phyloP scores from a whole-genome alignment of 2,329 filamentous ascomycete genomes.

The Colletotrichum sp. region DNA sequence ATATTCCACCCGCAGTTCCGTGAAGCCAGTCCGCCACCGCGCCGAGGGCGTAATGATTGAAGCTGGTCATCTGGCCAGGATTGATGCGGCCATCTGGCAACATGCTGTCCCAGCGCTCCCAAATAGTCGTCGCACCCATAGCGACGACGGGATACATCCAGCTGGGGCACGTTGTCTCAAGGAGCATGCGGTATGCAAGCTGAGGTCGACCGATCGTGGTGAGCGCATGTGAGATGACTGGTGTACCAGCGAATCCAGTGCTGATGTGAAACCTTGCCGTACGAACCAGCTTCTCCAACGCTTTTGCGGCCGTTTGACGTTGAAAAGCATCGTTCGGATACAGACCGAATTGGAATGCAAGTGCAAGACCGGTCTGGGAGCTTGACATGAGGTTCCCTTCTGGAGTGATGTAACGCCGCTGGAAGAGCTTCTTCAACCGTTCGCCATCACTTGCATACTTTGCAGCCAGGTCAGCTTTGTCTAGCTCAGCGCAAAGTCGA shows the following conservation, averaged over 20 bases:
- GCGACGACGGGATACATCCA: constrained; percentile 41
- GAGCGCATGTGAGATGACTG: constrained; percentile 12
- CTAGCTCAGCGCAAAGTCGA: not conserved
- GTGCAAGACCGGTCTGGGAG: constrained; percentile 6
- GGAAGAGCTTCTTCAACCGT: not conserved
- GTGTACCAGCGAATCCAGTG: constrained; percentile 11
- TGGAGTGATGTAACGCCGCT: constrained; percentile 7
- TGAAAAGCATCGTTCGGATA: not conserved
- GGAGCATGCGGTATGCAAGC: constrained; percentile 40
- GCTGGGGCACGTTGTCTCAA: constrained; percentile 36
- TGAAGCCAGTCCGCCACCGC: constrained; percentile 43
- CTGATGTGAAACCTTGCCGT: constrained; percentile 11
- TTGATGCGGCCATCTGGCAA: constrained; percentile 41
- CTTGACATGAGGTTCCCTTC: constrained; percentile 14
- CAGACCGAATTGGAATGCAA: constrained; percentile 13
- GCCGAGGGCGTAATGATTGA: constrained; percentile 47
- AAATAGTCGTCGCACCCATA: constrained; percentile 45
- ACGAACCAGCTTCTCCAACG: not conserved
- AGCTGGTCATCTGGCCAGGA: constrained; percentile 43
- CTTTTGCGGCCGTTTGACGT: not conserved
- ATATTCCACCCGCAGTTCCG: constrained; percentile 26
- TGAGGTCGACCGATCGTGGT: constrained; percentile 6
- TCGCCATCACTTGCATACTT: not conserved
- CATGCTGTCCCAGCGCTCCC: constrained; percentile 48
- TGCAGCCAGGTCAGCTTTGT: not conserved